A percentile compares a stretch with the other conserved stretches of the same genome.
phyloP scores from a whole-genome alignment of 1,284 basidiomycete genomes.

The Dichomitus squalens region DNA sequence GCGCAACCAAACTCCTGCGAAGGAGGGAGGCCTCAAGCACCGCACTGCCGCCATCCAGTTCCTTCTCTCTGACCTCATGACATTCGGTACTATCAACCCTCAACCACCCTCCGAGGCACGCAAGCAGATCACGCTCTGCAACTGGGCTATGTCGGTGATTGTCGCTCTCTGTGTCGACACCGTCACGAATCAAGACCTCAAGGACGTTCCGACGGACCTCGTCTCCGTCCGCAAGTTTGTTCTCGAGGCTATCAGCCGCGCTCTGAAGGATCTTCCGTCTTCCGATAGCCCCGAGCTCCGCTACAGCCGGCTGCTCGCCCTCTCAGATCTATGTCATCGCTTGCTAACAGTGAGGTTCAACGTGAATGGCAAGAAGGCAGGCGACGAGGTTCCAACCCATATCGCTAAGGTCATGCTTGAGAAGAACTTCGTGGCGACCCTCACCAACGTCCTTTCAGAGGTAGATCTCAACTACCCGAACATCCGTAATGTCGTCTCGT shows the following conservation, averaged over 20 bases:
- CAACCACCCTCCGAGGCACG: conserved; percentile 56
- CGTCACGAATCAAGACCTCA: conserved; percentile 63
- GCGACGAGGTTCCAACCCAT: conserved; percentile 86
- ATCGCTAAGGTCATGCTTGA: conserved; percentile 98
- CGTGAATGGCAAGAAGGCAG: conserved; percentile 56
- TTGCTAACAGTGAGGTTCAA: conserved; percentile 82
- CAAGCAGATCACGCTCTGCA: conserved; percentile 67
- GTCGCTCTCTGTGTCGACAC: conserved; percentile 92
- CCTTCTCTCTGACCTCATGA: conserved; percentile 76
- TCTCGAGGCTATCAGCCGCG: conserved; percentile 85
- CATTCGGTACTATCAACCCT: conserved; percentile 72
- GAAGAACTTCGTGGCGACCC: conserved; percentile 91
- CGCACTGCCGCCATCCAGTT: conserved; percentile 74
- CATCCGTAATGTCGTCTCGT: conserved; percentile 82
- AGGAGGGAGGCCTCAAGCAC: conserved; percentile 58
- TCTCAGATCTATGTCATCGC: conserved; percentile 88
- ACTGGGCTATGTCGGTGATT: conserved; percentile 91
- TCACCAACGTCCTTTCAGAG: conserved; percentile 90
- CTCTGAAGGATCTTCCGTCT: conserved; percentile 81
- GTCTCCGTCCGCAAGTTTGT: conserved; percentile 89
- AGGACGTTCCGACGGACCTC: conserved; percentile 79
- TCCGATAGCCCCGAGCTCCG: conserved; percentile 73
- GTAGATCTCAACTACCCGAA: conserved; percentile 97
- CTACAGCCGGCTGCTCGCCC: conserved; percentile 88
- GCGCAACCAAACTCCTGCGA: conserved; percentile 59